These are phyloP conservation scores for Suaeda aralocaspica DNA, from an alignment of 148 eudicot genomes.

Conservation along the genomic window DNA sequence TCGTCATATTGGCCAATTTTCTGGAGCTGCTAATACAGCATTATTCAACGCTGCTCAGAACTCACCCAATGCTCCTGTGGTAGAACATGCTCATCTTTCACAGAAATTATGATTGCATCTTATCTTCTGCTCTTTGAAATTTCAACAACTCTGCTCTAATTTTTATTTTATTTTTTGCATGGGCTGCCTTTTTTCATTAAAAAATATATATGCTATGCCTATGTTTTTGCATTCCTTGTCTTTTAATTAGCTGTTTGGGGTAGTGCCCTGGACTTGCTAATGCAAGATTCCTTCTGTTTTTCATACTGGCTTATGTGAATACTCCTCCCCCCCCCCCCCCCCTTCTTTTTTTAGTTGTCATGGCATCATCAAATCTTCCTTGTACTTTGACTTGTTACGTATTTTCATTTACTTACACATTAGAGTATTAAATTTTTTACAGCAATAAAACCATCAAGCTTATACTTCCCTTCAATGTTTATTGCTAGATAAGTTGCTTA, in stretches of 20 bases:
- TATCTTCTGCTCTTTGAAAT: slow-evolving; percentile 2
- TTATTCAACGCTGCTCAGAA: slow-evolving; percentile 85
- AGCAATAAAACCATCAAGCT: background rate
- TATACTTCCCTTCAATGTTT: background rate
- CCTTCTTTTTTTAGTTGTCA: background rate
- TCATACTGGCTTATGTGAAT: background rate
- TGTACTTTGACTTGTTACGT: background rate
- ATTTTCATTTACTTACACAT: background rate
- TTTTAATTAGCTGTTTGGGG: background rate
- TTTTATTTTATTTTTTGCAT: slow-evolving; percentile 17
- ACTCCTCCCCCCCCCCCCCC: background rate
- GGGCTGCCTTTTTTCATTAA: slow-evolving; percentile 7
- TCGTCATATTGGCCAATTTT: slow-evolving; percentile 89
- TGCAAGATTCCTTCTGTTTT: background rate
- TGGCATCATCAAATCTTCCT: background rate
- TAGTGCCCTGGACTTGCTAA: background rate
- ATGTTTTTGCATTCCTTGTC: background rate
- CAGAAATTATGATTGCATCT: slow-evolving; percentile 10
- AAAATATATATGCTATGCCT: background rate
- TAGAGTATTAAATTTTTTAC: background rate
- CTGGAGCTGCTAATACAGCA: slow-evolving; percentile 89
- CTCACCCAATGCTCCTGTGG: slow-evolving; percentile 84
- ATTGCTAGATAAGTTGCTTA: background rate
- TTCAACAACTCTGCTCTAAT: slow-evolving; percentile 15
- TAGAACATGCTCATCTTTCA: slow-evolving; percentile 33